These are phyloP conservation scores for Melanopsichium pennsylvanicum DNA, from an alignment of 1,284 basidiomycete genomes.

Conservation along the genomic window DNA sequence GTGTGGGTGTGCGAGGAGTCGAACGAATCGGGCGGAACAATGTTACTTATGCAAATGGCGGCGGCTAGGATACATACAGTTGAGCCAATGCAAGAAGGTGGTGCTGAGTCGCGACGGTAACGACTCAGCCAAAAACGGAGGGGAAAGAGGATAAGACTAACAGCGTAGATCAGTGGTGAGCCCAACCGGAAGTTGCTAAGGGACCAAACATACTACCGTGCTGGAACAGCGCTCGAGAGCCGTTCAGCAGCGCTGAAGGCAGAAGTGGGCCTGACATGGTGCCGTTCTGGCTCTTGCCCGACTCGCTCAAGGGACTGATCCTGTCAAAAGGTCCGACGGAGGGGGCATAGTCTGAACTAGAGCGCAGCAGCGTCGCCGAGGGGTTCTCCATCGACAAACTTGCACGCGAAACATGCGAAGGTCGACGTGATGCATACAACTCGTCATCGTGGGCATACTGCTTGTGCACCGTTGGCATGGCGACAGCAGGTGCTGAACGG, in stretches of 20 bases:
- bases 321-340: slow-evolving; percentile 19
- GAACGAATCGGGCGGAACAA: not conserved
- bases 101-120: not conserved
- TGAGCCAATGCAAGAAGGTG: not conserved
- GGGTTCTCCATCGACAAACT: slow-evolving; percentile 29
- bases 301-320: slow-evolving; percentile 27
- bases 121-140: not conserved
- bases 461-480: slow-evolving; percentile 5
- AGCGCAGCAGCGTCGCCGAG: slow-evolving; percentile 19
- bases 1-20: not conserved
- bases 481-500: slow-evolving; percentile 49
- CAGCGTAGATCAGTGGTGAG: not conserved
- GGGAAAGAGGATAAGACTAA: not conserved
- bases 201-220: slow-evolving; percentile 38
- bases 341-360: slow-evolving; percentile 21
- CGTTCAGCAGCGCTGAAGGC: slow-evolving; percentile 39
- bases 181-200: slow-evolving; percentile 31
- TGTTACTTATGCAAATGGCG: not conserved
- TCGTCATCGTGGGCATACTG: not conserved
- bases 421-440: slow-evolving; percentile 2
- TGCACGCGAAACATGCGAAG: slow-evolving; percentile 20
- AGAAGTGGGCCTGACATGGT: slow-evolving; percentile 39
- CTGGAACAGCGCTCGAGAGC: slow-evolving; percentile 31
- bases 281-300: slow-evolving; percentile 33
- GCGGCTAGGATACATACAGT: slow-evolving; percentile 6